A percentile compares a stretch with the other conserved stretches of the same genome.
Conservation (phyloP, 352 stramenopile genomes). For the Phytopythium aichiense region DNA sequence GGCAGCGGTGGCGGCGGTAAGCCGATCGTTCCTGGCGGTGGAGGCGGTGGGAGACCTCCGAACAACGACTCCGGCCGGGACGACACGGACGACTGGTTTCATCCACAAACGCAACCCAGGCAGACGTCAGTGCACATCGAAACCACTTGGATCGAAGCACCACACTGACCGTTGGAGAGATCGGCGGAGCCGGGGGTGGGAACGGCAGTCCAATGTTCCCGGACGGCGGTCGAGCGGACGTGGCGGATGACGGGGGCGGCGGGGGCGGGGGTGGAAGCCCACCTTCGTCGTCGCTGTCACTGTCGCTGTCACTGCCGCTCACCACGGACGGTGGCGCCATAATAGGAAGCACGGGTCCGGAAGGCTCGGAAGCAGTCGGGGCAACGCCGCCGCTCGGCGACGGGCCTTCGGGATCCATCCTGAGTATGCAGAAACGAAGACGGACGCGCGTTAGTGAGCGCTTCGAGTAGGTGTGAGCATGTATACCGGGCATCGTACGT, state of each 20-base stretch:
- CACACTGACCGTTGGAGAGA: conserved; percentile 56
- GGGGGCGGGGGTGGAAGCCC: conserved; percentile 27
- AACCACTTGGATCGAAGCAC: neutral
- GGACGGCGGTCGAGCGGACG: conserved; percentile 17
- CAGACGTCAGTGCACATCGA: neutral
- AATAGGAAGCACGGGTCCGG: conserved; percentile 28
- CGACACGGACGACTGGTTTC: conserved; percentile 35
- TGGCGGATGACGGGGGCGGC: conserved; percentile 19
- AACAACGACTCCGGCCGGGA: conserved; percentile 48
- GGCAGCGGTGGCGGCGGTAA: conserved; percentile 26
- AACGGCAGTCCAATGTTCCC: conserved; percentile 55
- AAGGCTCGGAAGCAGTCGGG: conserved; percentile 24
- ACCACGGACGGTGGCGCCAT: conserved; percentile 23
- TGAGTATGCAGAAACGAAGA: conserved; percentile 6
- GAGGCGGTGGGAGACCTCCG: conserved; percentile 38
- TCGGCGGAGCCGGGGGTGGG: conserved; percentile 30
- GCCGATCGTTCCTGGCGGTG: conserved; percentile 17
- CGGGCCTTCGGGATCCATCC: conserved; percentile 78
- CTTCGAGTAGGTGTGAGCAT: neutral
- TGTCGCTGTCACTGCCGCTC: conserved; percentile 8
- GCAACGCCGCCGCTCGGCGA: conserved; percentile 49
- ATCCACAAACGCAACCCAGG: neutral
- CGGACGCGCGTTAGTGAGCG: neutral
- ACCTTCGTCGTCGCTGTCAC: conserved; percentile 23
- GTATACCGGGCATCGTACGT: conserved; percentile 12